Percentiles rank a stretch among this genome's conserved stretches.
Evolutionary conservation across 1,284 basidiomycete species (phyloP).

Genomic region (Calocybe gambosa): DNA sequence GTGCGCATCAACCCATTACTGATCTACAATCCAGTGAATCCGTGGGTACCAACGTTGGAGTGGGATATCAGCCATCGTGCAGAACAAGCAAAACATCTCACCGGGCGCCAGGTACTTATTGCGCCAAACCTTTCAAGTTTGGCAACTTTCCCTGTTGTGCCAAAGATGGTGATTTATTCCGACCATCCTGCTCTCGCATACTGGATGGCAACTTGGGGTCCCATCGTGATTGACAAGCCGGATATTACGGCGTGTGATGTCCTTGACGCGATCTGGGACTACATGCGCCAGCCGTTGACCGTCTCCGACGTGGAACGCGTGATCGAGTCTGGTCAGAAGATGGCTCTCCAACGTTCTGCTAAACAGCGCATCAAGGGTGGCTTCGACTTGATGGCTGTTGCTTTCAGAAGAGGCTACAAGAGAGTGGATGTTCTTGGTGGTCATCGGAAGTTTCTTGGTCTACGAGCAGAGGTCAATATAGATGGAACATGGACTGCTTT

Average conservation of each 20-base stretch:
- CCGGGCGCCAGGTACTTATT: slow-evolving; percentile 21
- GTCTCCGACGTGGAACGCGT: slow-evolving; percentile 21
- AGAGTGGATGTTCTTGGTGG: slow-evolving; percentile 32
- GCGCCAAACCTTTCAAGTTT: slow-evolving; percentile 19
- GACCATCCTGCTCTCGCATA: slow-evolving; percentile 23
- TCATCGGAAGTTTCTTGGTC: slow-evolving; percentile 31
- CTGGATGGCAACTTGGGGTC: slow-evolving; percentile 32
- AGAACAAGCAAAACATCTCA: slow-evolving; percentile 23
- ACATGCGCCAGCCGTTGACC: slow-evolving; percentile 25
- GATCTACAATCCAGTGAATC: slow-evolving; percentile 25
- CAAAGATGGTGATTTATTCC: slow-evolving; percentile 25
- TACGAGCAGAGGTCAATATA: slow-evolving; percentile 27
- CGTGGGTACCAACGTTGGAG: slow-evolving; percentile 23
- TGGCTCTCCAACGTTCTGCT: slow-evolving; percentile 20
- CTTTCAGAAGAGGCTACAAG: slow-evolving; percentile 19
- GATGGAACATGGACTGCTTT: slow-evolving; percentile 31
- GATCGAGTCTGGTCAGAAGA: slow-evolving; percentile 15
- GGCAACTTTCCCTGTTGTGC: slow-evolving; percentile 20
- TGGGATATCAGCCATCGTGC: slow-evolving; percentile 31
- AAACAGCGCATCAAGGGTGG: slow-evolving; percentile 21
- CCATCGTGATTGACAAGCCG: slow-evolving; percentile 24
- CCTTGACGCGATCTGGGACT: slow-evolving; percentile 27
- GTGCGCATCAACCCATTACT: background rate
- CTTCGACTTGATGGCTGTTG: slow-evolving; percentile 22
- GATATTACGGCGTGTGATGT: slow-evolving; percentile 25